phyloP scores from a whole-genome alignment of 495 filamentous ascomycete species.

The Parathielavia hyrcaniae region DNA sequence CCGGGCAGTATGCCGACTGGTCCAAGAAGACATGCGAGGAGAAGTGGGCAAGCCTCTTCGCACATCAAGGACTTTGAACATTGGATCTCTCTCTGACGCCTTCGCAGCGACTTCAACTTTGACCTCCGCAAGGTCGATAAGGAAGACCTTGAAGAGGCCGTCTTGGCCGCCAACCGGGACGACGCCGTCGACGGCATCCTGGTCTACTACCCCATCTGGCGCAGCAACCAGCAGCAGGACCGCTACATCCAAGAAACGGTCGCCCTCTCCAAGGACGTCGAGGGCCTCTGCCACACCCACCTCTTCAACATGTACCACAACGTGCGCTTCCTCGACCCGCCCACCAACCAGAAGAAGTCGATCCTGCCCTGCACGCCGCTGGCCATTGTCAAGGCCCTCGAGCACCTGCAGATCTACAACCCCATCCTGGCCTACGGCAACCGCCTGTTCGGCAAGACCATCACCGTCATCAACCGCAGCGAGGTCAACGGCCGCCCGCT shows the following conservation, averaged over 20 bases:
- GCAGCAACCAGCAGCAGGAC: constrained; percentile 66
- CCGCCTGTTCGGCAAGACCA: constrained; percentile 79
- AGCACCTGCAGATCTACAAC: constrained; percentile 94
- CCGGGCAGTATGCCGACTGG: constrained; percentile 90
- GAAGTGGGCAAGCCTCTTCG: constrained; percentile 57
- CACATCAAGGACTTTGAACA: not conserved
- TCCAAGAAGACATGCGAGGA: constrained; percentile 91
- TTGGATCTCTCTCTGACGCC: not conserved
- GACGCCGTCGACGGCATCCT: constrained; percentile 80
- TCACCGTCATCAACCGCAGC: constrained; percentile 89
- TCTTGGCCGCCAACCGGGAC: constrained; percentile 78
- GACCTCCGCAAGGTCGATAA: constrained; percentile 74
- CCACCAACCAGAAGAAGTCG: constrained; percentile 70
- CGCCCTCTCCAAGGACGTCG: constrained; percentile 82
- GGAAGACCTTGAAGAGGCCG: constrained; percentile 78
- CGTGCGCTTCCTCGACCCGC: constrained; percentile 80
- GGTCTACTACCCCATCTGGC: constrained; percentile 96
- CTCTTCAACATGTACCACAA: constrained; percentile 99
- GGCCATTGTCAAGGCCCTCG: constrained; percentile 91
- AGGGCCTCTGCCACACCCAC: constrained; percentile 87
- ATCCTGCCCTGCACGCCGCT: constrained; percentile 93
- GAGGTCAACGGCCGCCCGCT: constrained; percentile 93
- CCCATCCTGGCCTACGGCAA: constrained; percentile 92
- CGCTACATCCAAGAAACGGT: constrained; percentile 95
- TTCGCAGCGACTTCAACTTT: constrained; percentile 75